A percentile compares a stretch with the other conserved stretches of the same genome.
phyloP scores from a whole-genome alignment of 2,329 filamentous ascomycete species.

The Xylaria sp. region DNA sequence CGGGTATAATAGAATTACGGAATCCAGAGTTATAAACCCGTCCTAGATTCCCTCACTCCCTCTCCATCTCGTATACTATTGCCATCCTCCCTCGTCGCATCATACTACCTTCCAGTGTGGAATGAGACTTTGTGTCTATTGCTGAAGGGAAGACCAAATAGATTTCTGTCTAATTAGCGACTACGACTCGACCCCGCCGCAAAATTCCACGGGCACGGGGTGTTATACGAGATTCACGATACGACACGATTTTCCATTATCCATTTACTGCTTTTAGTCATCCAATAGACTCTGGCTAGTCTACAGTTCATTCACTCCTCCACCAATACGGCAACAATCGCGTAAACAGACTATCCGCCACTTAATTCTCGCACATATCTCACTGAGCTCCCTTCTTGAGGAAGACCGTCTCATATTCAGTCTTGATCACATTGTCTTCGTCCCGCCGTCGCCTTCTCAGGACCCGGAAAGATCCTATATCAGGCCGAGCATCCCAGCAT shows the following conservation, averaged over 20 bases:
- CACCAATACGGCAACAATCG: conserved; percentile 28
- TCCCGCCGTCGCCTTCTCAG: conserved; percentile 6
- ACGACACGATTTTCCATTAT: conserved; percentile 33
- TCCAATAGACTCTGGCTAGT: conserved; percentile 40
- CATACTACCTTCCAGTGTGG: conserved; percentile 28
- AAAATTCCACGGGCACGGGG: conserved; percentile 27
- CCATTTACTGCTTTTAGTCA: conserved; percentile 18
- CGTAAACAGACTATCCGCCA: conserved; percentile 33
- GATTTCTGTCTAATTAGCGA: conserved; percentile 23
- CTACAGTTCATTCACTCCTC: conserved; percentile 35
- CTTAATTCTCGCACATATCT: conserved; percentile 39
- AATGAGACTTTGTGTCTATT: conserved; percentile 36
- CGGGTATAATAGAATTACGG: conserved; percentile 37
- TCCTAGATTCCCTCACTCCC: conserved; percentile 20
- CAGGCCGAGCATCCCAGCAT: conserved; percentile 25
- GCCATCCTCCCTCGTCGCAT: conserved; percentile 23
- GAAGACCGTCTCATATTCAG: conserved; percentile 25
- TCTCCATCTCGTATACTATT: background rate
- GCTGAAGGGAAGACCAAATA: conserved; percentile 32
- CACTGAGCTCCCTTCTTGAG: conserved; percentile 35
- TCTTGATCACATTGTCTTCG: conserved; percentile 20
- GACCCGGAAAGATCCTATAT: conserved; percentile 25
- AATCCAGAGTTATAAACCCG: conserved; percentile 33
- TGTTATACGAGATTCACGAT: conserved; percentile 38
- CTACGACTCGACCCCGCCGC: conserved; percentile 34